Percentiles rank a stretch among this genome's conserved stretches.
Conservation (phyloP, 306 rosid species). For the Cucurbita pepo region DNA sequence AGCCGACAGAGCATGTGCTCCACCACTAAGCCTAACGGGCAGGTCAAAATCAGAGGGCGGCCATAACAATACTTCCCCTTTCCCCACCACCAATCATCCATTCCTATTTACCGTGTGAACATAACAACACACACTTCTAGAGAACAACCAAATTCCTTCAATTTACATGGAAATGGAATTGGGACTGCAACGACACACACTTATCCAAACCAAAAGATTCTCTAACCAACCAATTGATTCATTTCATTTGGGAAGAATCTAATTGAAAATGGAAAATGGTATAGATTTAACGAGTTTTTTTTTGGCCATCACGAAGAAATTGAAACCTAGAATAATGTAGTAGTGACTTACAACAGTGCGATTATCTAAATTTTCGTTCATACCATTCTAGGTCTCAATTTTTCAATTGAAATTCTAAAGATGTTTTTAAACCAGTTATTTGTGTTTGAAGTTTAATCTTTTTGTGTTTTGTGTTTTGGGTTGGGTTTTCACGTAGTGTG, state of each 20-base stretch:
- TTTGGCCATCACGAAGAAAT: not conserved
- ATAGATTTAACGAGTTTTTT: no score
- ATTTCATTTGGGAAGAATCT: no score
- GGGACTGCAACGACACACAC: not conserved
- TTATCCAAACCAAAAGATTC: not conserved
- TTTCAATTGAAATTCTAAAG: not conserved
- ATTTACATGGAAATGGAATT: not conserved
- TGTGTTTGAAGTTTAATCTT: not conserved
- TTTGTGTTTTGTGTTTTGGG: not conserved
- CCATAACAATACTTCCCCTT: not conserved
- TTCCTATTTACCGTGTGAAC: not conserved
- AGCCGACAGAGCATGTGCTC: constrained; percentile 9
- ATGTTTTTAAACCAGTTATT: no score
- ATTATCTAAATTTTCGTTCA: not conserved
- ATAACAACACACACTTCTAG: not conserved
- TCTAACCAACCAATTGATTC: not conserved
- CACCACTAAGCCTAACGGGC: not conserved
- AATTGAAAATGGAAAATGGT: not conserved
- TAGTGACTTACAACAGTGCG: no score
- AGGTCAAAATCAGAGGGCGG: constrained; percentile 5
- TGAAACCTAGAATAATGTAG: no score
- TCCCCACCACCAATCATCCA: not conserved
- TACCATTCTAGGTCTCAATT: not conserved
- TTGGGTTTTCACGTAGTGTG: not conserved
- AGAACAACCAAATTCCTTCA: not conserved